A percentile compares a stretch with the other conserved stretches of the same genome.
Conservation (phyloP, 2,329 filamentous ascomycete genomes). For the Fonsecaea pedrosoi region DNA sequence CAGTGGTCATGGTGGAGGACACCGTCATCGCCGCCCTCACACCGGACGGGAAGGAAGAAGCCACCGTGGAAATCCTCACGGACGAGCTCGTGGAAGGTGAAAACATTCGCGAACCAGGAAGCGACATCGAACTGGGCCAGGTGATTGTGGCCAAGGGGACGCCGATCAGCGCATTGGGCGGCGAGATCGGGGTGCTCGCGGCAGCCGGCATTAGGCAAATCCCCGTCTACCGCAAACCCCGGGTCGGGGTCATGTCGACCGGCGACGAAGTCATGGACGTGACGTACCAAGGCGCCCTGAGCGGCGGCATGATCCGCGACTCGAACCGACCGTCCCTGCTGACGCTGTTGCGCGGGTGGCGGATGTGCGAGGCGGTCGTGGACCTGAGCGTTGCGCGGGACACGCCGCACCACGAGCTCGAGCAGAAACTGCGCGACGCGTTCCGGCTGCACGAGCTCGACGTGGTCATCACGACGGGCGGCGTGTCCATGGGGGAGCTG, state of each 20-base stretch:
- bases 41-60: slow-evolving; percentile 78
- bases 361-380: slow-evolving; percentile 69
- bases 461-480: slow-evolving; percentile 87
- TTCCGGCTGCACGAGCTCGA: slow-evolving; percentile 69
- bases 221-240: slow-evolving; percentile 74
- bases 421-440: slow-evolving; percentile 76
- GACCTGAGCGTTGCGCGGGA: slow-evolving; percentile 80
- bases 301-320: slow-evolving; percentile 85
- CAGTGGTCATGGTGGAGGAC: slow-evolving; percentile 97
- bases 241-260: slow-evolving; percentile 87
- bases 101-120: slow-evolving; percentile 90
- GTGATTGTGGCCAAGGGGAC: slow-evolving; percentile 78
- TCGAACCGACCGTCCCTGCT: slow-evolving; percentile 90
- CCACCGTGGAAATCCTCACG: slow-evolving; percentile 83
- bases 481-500: slow-evolving; percentile 96
- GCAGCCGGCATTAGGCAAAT: slow-evolving; percentile 79
- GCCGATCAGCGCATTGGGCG: slow-evolving; percentile 82
- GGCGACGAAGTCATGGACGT: slow-evolving; percentile 89
- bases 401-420: slow-evolving; percentile 69
- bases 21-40: slow-evolving; percentile 73
- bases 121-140: slow-evolving; percentile 75
- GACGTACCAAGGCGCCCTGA: slow-evolving; percentile 63
- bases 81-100: slow-evolving; percentile 76
- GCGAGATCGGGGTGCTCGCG: slow-evolving; percentile 88
- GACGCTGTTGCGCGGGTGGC: slow-evolving; percentile 74